Evolutionary conservation across 2,329 filamentous ascomycete genomes (phyloP).

Genomic region (Aspergillus puulaauensis): DNA sequence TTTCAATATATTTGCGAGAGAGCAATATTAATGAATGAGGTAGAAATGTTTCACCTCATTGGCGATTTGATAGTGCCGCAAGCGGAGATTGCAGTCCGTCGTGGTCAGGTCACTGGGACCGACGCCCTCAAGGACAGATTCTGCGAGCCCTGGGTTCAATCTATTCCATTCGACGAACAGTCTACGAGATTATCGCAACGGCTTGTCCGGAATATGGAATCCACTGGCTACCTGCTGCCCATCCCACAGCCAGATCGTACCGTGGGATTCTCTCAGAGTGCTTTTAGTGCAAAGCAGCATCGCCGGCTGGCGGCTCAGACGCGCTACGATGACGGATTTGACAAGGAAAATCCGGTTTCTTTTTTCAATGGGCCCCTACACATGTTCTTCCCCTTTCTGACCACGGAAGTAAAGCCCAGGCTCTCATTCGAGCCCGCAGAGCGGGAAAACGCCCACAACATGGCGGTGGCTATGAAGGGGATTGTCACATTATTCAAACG

Average conservation of each 20-base stretch:
- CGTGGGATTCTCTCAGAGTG: neutral
- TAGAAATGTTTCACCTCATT: neutral
- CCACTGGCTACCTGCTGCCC: neutral
- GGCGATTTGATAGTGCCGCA: neutral
- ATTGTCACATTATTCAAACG: slow-evolving; percentile 2
- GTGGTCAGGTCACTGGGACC: neutral
- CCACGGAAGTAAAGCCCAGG: neutral
- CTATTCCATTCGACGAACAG: neutral
- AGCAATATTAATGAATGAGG: neutral
- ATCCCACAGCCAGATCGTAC: slow-evolving; percentile 2
- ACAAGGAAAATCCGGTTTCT: neutral
- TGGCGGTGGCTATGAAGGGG: slow-evolving; percentile 3
- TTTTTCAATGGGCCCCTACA: neutral
- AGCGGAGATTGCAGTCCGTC: neutral
- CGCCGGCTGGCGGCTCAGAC: neutral
- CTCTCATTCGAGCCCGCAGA: neutral
- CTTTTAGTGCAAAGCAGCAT: neutral
- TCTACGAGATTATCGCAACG: neutral
- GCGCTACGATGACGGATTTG: neutral
- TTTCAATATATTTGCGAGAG: neutral
- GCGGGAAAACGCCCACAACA: slow-evolving; percentile 1
- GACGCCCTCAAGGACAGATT: neutral
- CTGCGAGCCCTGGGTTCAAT: neutral
- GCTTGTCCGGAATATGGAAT: neutral
- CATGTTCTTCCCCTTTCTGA: slow-evolving; percentile 6